A percentile compares a stretch with the other conserved stretches of the same genome.
Evolutionary conservation across 345 rosid genomes (phyloP).

Genomic region (Durio zibethinus): DNA sequence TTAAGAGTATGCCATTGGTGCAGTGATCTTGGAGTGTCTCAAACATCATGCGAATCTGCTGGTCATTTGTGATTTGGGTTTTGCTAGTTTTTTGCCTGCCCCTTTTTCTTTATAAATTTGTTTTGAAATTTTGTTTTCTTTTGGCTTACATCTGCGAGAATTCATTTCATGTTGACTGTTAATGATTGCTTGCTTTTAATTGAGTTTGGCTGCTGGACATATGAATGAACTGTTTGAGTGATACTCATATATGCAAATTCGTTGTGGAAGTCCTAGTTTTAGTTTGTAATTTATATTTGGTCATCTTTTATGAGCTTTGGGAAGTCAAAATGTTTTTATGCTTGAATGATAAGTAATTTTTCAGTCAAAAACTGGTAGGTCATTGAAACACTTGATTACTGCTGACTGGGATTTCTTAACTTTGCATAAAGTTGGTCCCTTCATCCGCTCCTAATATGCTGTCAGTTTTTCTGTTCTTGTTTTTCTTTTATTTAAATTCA

Average conservation of each 20-base stretch:
- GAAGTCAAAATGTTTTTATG: neutral
- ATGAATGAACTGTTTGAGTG: neutral
- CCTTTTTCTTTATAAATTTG: neutral
- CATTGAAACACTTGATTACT: neutral
- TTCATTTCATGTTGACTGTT: conserved; percentile 8
- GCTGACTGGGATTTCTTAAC: neutral
- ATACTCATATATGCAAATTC: neutral
- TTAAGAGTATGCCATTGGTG: neutral
- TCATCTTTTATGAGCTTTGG: neutral
- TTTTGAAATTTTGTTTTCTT: neutral
- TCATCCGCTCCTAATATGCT: neutral
- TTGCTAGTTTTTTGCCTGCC: neutral
- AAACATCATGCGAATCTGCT: neutral
- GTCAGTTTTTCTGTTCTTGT: neutral
- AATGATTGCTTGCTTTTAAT: neutral
- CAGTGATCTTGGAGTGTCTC: neutral
- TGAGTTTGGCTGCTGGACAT: neutral
- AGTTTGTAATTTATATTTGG: neutral
- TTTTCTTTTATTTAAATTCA: neutral
- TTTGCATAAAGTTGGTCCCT: neutral
- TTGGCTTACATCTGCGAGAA: neutral
- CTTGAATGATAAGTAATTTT: neutral
- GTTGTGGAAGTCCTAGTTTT: conserved; percentile 1
- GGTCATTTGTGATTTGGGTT: neutral
- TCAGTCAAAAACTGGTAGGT: neutral